Conservation (phyloP, 163 green algal species). For the Picocystis sp. region DNA sequence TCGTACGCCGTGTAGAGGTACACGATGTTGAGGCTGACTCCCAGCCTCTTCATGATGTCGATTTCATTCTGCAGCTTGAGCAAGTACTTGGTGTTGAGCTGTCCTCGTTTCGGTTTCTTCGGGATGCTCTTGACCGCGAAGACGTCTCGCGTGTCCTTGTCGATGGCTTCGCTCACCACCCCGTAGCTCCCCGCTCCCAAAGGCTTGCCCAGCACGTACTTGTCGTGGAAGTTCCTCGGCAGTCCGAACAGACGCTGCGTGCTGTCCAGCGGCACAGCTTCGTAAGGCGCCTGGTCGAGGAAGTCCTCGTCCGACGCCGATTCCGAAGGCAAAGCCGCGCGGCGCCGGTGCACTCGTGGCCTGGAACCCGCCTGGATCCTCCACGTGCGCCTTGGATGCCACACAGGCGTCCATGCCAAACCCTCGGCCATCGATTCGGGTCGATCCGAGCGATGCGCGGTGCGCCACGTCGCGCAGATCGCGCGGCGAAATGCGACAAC, state of each 20-base stretch:
- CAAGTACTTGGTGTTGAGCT: slow-evolving; percentile 57
- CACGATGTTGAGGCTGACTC: slow-evolving; percentile 62
- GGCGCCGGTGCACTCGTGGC: no score
- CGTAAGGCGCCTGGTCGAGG: no score
- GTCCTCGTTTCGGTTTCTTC: slow-evolving; percentile 53
- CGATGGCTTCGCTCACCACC: slow-evolving; percentile 7
- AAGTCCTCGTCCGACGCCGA: no score
- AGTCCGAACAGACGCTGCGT: neutral
- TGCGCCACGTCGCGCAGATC: no score
- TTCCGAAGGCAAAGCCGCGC: no score
- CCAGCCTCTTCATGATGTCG: slow-evolving; percentile 82
- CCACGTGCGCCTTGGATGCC: no score
- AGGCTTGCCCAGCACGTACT: slow-evolving; percentile 10
- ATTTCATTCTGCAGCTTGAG: slow-evolving; percentile 86
- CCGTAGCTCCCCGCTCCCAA: slow-evolving; percentile 12
- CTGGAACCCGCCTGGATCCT: no score
- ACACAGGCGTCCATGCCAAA: no score
- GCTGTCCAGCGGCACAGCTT: no score
- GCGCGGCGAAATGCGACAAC: no score
- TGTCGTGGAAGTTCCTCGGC: slow-evolving; percentile 6
- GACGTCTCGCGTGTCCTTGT: neutral
- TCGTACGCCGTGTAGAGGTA: slow-evolving; percentile 30
- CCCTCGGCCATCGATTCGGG: no score
- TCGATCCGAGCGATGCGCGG: no score
- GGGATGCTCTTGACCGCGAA: slow-evolving; percentile 30